These are phyloP conservation scores for Stephanodiscus triporus DNA, from an alignment of 108 stramenopile species.

Conservation along the genomic window DNA sequence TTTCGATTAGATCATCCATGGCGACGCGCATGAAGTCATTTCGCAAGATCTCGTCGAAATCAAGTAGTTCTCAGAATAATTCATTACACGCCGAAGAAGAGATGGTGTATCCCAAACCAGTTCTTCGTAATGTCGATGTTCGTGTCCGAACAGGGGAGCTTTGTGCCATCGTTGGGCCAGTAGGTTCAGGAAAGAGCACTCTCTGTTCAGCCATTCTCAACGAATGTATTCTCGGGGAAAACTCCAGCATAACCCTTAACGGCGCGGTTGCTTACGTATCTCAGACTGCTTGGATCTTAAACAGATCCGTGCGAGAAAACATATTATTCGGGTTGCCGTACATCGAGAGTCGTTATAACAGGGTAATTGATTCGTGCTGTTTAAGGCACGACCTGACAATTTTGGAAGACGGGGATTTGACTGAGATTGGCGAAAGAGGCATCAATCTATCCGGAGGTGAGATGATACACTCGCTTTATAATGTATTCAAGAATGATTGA, in stretches of 20 bases:
- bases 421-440: conserved; percentile 95
- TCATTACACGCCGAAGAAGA: conserved; percentile 23
- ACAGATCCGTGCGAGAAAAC: conserved; percentile 92
- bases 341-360: conserved; percentile 77
- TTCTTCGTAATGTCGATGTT: conserved; percentile 50
- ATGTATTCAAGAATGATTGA: conserved; percentile 12
- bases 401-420: conserved; percentile 77
- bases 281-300: conserved; percentile 93
- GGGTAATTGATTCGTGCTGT: conserved; percentile 75
- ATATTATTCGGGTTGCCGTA: conserved; percentile 87
- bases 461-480: conserved; percentile 34
- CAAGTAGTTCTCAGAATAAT: conserved; percentile 8
- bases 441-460: conserved; percentile 90
- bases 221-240: conserved; percentile 66
- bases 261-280: conserved; percentile 82
- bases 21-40: neutral
- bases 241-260: conserved; percentile 49
- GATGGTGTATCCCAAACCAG: conserved; percentile 53
- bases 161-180: conserved; percentile 84
- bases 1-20: neutral
- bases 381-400: conserved; percentile 76
- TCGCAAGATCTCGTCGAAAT: conserved; percentile 2
- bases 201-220: conserved; percentile 77
- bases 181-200: conserved; percentile 84
- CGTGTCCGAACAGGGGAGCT: conserved; percentile 68